Evolutionary conservation across 345 rosid genomes (phyloP).

Genomic region (Populus alba): DNA sequence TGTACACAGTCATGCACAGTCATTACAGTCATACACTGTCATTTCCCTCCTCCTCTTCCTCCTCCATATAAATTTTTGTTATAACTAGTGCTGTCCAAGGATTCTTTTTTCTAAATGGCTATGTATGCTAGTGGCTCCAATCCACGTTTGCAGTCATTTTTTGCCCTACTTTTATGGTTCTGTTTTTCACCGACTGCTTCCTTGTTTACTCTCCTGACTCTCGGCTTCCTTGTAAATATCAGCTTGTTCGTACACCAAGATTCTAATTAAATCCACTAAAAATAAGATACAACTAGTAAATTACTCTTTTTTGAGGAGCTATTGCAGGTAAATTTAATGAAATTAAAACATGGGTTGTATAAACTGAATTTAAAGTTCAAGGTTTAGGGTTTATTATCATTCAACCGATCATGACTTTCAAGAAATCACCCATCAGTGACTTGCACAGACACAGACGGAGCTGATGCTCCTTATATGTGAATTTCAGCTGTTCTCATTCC

Average conservation of each 20-base stretch:
- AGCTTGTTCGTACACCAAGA: not conserved
- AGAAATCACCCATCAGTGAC: not conserved
- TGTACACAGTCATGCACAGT: too few relatives aligned
- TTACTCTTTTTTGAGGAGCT: not conserved
- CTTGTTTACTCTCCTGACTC: not conserved
- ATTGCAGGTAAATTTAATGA: not conserved
- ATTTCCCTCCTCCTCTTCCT: too few relatives aligned
- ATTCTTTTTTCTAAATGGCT: not conserved
- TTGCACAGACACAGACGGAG: not conserved
- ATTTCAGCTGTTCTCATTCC: too few relatives aligned
- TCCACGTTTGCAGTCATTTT: not conserved
- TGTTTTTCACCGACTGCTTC: not conserved
- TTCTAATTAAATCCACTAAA: not conserved
- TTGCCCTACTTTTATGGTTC: not conserved
- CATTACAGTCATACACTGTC: too few relatives aligned
- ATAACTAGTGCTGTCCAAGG: too few relatives aligned
- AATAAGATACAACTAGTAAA: not conserved
- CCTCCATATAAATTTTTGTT: too few relatives aligned
- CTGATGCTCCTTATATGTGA: too few relatives aligned
- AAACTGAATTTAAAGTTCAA: not conserved
- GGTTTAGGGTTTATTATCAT: not conserved
- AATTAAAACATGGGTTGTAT: not conserved
- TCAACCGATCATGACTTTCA: not conserved
- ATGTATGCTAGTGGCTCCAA: not conserved
- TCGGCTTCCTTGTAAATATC: not conserved